A percentile compares a stretch with the other conserved stretches of the same genome.
Evolutionary conservation across 257 asterid genomes (phyloP).

Genomic region (Jacaranda mimosifolia): DNA sequence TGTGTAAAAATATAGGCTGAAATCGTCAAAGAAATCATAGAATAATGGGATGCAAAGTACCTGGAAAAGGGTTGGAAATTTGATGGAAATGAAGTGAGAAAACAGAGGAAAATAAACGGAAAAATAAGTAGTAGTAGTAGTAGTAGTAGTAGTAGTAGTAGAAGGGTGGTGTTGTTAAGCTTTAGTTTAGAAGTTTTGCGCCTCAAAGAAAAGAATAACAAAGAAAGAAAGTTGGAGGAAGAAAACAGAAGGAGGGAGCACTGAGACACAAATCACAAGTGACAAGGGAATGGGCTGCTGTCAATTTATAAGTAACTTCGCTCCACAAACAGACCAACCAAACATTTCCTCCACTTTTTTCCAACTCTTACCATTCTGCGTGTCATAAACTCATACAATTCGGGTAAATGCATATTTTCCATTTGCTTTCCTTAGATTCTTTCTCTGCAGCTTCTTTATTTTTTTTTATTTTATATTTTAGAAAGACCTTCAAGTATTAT

Average conservation of each 20-base stretch:
- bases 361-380: not conserved
- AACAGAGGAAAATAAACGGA: constrained; percentile 20
- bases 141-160: no score
- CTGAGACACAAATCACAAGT: constrained; percentile 25
- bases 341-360: constrained; percentile 44
- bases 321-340: constrained; percentile 43
- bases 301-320: constrained; percentile 62
- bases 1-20: not conserved
- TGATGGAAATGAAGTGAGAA: constrained; percentile 26
- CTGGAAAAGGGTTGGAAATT: constrained; percentile 39
- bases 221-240: not conserved
- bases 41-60: constrained; percentile 35
- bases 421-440: not conserved
- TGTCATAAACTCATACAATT: not conserved
- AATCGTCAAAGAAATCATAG: not conserved
- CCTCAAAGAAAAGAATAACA: constrained; percentile 7
- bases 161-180: not conserved
- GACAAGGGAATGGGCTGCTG: constrained; percentile 30
- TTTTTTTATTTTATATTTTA: not conserved
- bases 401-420: not conserved
- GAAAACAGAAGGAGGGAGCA: not conserved
- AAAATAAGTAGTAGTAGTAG: not conserved
- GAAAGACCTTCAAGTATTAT: not conserved
- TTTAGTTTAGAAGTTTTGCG: not conserved
- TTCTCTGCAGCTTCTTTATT: not conserved